Evolutionary conservation across 805 yeast genomes (phyloP).

Genomic region (Cyberlindnera mississippiensis): DNA sequence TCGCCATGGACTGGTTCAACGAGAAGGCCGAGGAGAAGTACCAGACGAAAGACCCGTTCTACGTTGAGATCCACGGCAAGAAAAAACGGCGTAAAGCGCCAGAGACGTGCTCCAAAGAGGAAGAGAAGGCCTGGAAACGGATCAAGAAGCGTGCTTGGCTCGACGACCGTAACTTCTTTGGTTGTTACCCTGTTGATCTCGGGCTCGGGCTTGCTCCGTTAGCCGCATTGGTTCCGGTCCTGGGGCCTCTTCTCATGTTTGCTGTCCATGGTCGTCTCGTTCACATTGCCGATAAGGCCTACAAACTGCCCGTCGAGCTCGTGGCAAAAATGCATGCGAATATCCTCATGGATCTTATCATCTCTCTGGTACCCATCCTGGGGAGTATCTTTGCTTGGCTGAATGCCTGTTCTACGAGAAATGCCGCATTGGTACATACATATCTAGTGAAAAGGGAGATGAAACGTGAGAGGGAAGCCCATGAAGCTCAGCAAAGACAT

Average conservation of each 20-base stretch:
- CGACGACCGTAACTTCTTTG: slow-evolving; percentile 80
- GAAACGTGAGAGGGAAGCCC: slow-evolving; percentile 7
- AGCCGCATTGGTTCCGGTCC: slow-evolving; percentile 64
- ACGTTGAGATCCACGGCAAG: slow-evolving; percentile 49
- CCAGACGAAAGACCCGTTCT: slow-evolving; percentile 63
- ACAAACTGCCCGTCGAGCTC: slow-evolving; percentile 53
- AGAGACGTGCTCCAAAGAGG: slow-evolving; percentile 50
- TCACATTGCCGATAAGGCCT: slow-evolving; percentile 50
- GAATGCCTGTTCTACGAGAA: slow-evolving; percentile 82
- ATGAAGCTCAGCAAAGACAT: not conserved
- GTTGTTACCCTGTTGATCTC: slow-evolving; percentile 69
- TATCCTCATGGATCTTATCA: slow-evolving; percentile 66
- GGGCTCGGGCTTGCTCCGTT: slow-evolving; percentile 80
- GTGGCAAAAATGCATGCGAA: slow-evolving; percentile 73
- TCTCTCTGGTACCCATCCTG: slow-evolving; percentile 74
- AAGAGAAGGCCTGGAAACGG: slow-evolving; percentile 64
- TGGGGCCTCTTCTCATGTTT: slow-evolving; percentile 86
- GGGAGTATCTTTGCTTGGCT: slow-evolving; percentile 80
- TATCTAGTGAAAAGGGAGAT: slow-evolving; percentile 19
- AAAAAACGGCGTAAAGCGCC: slow-evolving; percentile 59
- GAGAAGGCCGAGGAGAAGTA: slow-evolving; percentile 64
- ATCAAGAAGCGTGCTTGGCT: slow-evolving; percentile 81
- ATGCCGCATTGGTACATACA: slow-evolving; percentile 74
- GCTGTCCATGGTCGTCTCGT: slow-evolving; percentile 69
- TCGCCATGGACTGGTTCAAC: slow-evolving; percentile 54